Evolutionary conservation across 1,139 yeast species (phyloP).

Genomic region (Nematodospora anomalae): DNA sequence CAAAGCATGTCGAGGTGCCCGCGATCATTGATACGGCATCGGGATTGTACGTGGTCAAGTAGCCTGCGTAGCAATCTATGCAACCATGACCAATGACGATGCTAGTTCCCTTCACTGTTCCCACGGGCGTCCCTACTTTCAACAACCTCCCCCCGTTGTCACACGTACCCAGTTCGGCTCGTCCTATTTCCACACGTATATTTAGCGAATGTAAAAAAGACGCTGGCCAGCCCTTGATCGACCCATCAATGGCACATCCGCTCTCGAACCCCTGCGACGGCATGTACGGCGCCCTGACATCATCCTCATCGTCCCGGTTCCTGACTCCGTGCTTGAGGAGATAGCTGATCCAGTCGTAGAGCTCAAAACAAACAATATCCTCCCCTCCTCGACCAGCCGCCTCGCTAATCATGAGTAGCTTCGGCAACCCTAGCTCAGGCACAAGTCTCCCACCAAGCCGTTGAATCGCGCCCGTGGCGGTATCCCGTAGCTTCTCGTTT

Average conservation of each 20-base stretch:
- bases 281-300: constrained; percentile 14
- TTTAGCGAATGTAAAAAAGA: constrained; percentile 18
- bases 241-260: constrained; percentile 49
- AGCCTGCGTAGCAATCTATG: constrained; percentile 60
- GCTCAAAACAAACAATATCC: constrained; percentile 45
- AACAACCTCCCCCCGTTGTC: constrained; percentile 8
- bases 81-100: constrained; percentile 44
- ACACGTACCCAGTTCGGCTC: no score
- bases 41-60: constrained; percentile 37
- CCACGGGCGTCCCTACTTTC: constrained; percentile 9
- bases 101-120: constrained; percentile 6
- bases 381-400: constrained; percentile 19
- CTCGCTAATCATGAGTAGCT: constrained; percentile 38
- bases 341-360: constrained; percentile 51
- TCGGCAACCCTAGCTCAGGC: constrained; percentile 60
- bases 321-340: constrained; percentile 29
- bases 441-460: constrained; percentile 48
- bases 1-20: constrained; percentile 60
- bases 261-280: constrained; percentile 9
- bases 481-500: constrained; percentile 27
- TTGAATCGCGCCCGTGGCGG: constrained; percentile 16
- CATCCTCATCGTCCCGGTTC: no score
- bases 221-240: constrained; percentile 54
- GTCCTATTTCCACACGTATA: constrained; percentile 18
- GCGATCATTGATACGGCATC: constrained; percentile 50